Evolutionary conservation across 1,139 yeast genomes (phyloP).

Genomic region (Candida pseudoviswanathii): DNA sequence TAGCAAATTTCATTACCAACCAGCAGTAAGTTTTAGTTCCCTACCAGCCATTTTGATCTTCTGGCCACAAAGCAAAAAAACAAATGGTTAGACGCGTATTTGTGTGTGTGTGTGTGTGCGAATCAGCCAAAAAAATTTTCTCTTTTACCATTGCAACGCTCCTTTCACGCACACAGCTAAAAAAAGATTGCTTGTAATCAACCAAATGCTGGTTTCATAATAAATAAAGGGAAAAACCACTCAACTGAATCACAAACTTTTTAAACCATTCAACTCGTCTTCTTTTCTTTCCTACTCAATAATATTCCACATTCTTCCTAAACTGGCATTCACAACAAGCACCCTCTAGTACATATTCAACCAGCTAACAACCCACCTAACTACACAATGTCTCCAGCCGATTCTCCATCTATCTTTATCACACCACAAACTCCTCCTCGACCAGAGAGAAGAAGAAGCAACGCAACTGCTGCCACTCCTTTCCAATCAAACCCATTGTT

Average conservation of each 20-base stretch:
- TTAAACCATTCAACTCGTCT: background rate
- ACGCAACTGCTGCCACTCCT: constrained; percentile 4
- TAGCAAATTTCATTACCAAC: background rate
- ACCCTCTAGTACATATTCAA: background rate
- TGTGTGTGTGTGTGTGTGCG: background rate
- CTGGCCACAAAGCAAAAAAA: background rate
- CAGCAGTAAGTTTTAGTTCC: background rate
- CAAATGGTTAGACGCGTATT: background rate
- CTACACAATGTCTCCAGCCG: constrained; percentile 1
- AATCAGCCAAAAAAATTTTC: background rate
- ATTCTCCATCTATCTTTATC: constrained; percentile 7
- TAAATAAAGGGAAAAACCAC: too few species aligned
- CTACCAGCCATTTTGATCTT: background rate
- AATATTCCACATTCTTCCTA: background rate
- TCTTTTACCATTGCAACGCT: background rate
- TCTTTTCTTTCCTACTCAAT: background rate
- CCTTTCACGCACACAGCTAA: background rate
- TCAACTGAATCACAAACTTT: background rate
- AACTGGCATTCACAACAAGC: background rate
- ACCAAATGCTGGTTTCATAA: too few species aligned
- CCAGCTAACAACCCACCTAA: background rate
- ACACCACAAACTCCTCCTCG: constrained; percentile 14
- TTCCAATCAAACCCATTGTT: constrained; percentile 7
- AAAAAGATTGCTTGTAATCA: too few species aligned
- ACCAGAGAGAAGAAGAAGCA: constrained; percentile 1